phyloP scores from a whole-genome alignment of 129 eudicot species.

The Saussurea involucrata region DNA sequence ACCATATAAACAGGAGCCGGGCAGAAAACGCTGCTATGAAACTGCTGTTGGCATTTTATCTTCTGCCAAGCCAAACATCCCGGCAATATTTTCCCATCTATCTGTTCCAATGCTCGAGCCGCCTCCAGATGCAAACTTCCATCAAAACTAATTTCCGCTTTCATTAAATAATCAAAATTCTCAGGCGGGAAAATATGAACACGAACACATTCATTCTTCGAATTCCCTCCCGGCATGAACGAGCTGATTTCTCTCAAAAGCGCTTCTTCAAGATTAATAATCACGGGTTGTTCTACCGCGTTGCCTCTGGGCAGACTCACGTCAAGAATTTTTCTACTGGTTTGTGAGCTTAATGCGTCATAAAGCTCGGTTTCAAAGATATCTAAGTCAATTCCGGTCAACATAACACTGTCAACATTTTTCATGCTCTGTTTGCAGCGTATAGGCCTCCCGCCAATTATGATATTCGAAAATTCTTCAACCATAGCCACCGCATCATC shows the following conservation, averaged over 20 bases:
- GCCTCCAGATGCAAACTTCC: constrained; percentile 97
- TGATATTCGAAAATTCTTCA: constrained; percentile 43
- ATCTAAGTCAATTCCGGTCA: constrained; percentile 46
- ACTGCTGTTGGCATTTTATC: constrained; percentile 63
- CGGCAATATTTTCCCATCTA: constrained; percentile 68
- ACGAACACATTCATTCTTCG: constrained; percentile 41
- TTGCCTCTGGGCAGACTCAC: constrained; percentile 49
- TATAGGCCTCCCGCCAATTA: constrained; percentile 38
- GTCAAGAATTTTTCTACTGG: constrained; percentile 50
- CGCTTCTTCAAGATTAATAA: constrained; percentile 60
- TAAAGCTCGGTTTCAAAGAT: constrained; percentile 61
- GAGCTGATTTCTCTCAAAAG: constrained; percentile 67
- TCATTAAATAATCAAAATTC: constrained; percentile 40
- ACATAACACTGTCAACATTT: constrained; percentile 38
- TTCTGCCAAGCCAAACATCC: constrained; percentile 90
- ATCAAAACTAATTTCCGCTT: constrained; percentile 70
- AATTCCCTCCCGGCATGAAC: constrained; percentile 70
- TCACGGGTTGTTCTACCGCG: constrained; percentile 49
- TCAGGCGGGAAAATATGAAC: constrained; percentile 59
- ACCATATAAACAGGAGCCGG: constrained; percentile 63
- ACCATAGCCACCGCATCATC: constrained; percentile 43
- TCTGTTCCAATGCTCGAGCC: constrained; percentile 83
- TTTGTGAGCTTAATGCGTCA: constrained; percentile 35
- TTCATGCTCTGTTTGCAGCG: constrained; percentile 36
- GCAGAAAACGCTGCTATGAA: constrained; percentile 80